Evolutionary conservation across 805 yeast genomes (phyloP), one percentile per base, ranked within the genome.

Genomic region (Cyberlindnera saturnus): DNA sequence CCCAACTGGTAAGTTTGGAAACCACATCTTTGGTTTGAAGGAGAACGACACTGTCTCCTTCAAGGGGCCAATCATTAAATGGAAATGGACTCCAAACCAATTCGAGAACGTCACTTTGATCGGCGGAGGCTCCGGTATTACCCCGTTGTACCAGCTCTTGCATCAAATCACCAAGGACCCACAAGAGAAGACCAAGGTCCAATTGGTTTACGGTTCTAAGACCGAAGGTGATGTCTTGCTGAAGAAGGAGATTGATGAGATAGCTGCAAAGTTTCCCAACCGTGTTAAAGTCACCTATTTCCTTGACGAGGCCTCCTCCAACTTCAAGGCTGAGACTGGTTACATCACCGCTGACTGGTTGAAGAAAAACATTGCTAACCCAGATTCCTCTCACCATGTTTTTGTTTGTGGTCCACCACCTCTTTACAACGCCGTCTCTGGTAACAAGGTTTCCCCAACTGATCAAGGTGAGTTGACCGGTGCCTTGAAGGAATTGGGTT

Each of bases 111-210:
- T 93, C 62, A 79, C 83, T 45, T 76, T 93, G 62, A 73, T 93
- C 55, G 98, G 96, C 57, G 99, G 96, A 60, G 99, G 99, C 62
- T 75, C 95, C 40, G 98, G 98, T 68, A 90, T 93, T 65, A 87
- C 97, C 38, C 99, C 99, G 47, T 74, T 93, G 67, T 90, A 76
- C 74, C 99, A 93, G 73, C 69, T 93, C 64, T 65, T 87, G 49
- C 83, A 79, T 59, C 81, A 79, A 63, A 77, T 91, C 62, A 74
- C 86, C 59, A 73, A 74, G 62, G 79, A 90, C 74, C 90, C 95
- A 44, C 70, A 67, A 37, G 98, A 93, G 70, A 83, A 87, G 65
- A 93, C 99, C 59, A 83, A 88, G 75, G 81, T 93, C 50, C 74
- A 81, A 50, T 73, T 93, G 55, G 71, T 78, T 62, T 91, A 86